These are phyloP conservation scores for Carex littledalei DNA, from an alignment of 176 grass and related monocot species.

Conservation along the genomic window DNA sequence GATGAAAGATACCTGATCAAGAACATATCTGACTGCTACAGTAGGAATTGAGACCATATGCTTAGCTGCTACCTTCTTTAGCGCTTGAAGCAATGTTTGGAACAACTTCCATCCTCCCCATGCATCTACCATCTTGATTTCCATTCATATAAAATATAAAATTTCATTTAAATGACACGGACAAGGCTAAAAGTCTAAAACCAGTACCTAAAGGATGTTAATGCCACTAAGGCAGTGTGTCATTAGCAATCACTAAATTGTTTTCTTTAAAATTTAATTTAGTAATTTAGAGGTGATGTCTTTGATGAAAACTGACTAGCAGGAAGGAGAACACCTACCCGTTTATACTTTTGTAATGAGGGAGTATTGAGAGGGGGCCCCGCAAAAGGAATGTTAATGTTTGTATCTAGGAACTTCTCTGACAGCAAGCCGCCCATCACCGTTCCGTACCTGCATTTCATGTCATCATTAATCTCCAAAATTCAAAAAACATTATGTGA, in stretches of 20 bases:
- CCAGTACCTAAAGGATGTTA: background rate
- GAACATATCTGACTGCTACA: conserved; percentile 78
- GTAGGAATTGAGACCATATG: conserved; percentile 66
- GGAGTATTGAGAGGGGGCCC: conserved; percentile 83
- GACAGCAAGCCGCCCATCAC: conserved; percentile 91
- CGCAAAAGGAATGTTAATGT: conserved; percentile 70
- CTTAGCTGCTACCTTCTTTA: conserved; percentile 92
- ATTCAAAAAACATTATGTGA: background rate
- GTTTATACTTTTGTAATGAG: conserved; percentile 88
- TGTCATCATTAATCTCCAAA: background rate
- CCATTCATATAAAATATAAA: conserved; percentile 7
- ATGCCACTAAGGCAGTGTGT: background rate
- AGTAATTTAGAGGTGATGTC: background rate
- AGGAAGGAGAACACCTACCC: conserved; percentile 33
- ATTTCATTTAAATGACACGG: background rate
- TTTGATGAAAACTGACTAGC: background rate
- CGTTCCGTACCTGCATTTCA: conserved; percentile 65
- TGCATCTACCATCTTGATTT: conserved; percentile 76
- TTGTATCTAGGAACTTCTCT: conserved; percentile 89
- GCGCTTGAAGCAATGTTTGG: conserved; percentile 69
- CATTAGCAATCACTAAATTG: background rate
- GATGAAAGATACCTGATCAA: conserved; percentile 57
- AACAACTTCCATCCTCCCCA: conserved; percentile 71
- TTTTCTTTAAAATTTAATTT: background rate
- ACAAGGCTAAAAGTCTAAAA: background rate